Evolutionary conservation across 441 rosid species (phyloP), one percentile per base, ranked within the genome.

Genomic region (Erodium texanum): DNA sequence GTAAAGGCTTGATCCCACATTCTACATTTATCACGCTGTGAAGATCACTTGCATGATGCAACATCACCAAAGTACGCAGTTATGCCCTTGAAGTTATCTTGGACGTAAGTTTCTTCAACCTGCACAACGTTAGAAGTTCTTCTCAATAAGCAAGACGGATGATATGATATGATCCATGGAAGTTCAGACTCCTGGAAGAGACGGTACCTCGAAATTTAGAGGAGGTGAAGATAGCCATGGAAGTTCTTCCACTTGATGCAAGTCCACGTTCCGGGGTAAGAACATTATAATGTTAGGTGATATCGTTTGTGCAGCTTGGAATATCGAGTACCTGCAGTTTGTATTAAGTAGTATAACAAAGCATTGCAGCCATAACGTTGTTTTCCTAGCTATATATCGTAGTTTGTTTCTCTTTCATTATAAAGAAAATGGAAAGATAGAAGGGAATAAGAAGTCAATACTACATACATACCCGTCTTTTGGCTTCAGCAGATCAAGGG

Each of bases 401-500:
- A 2, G 36, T 36, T 36, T 36, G 6, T 34, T 36, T 5, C 9
- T 36, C 41, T 36, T 36, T 36, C 41, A n/a, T n/a, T n/a, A n/a
- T n/a, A n/a, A n/a, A n/a, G n/a, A n/a, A n/a, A n/a, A n/a, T n/a
- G n/a, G n/a, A n/a, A n/a, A n/a, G n/a, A n/a, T n/a, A n/a, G n/a
- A n/a, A n/a, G 6, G 9, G 22, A 56, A 22, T 24, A 3, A 10
- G 29, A 34, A 36, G 63, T 50, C 15, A 38, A 18, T 23, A 64
- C 6, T 18, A 54, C 3, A 29, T 29, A 29, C 74, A 45, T 80
- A 83, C 87, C 85, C 81, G 10, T 81, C 82, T 74, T 16, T 78
- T 7, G 83, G 85, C 78, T 71, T 73, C 18, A 83, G 76, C 76
- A 83, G 69, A 66, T 78, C 77, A 75, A 81, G 68, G 65, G 65